A percentile compares a stretch with the other conserved stretches of the same genome.
These are phyloP conservation scores for Melaleuca quinquenervia DNA, from an alignment of 345 rosid genomes.

Conservation along the genomic window DNA sequence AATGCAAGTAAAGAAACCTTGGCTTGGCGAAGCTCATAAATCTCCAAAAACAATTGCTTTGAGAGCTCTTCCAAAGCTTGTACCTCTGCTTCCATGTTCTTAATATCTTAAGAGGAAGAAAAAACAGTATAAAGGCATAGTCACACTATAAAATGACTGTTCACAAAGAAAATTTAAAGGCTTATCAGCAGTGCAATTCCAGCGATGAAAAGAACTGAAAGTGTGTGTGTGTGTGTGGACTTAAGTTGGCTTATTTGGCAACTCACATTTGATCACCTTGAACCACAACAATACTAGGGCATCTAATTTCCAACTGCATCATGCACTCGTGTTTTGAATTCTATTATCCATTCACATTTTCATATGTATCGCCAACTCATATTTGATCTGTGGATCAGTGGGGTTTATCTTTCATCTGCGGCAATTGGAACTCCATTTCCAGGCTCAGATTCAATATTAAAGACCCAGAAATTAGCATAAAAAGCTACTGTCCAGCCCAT, in stretches of 20 bases:
- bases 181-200: neutral
- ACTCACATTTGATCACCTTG: neutral
- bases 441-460: neutral
- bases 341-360: neutral
- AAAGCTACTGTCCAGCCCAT: neutral
- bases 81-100: conserved; percentile 86
- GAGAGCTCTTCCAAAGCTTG: conserved; percentile 92
- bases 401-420: neutral
- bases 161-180: neutral
- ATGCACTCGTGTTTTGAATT: neutral
- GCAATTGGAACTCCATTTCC: neutral
- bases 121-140: neutral
- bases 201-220: neutral
- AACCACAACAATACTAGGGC: neutral
- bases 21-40: conserved; percentile 96
- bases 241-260: neutral
- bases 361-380: neutral
- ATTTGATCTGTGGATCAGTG: neutral
- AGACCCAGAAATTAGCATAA: neutral
- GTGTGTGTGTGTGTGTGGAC: neutral
- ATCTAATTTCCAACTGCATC: neutral
- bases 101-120: conserved; percentile 42
- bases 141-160: neutral
- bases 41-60: conserved; percentile 94
- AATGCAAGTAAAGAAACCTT: conserved; percentile 34